A percentile compares a stretch with the other conserved stretches of the same genome.
phyloP scores from a whole-genome alignment of 495 filamentous ascomycete species.

The Venustampulla echinocandica region DNA sequence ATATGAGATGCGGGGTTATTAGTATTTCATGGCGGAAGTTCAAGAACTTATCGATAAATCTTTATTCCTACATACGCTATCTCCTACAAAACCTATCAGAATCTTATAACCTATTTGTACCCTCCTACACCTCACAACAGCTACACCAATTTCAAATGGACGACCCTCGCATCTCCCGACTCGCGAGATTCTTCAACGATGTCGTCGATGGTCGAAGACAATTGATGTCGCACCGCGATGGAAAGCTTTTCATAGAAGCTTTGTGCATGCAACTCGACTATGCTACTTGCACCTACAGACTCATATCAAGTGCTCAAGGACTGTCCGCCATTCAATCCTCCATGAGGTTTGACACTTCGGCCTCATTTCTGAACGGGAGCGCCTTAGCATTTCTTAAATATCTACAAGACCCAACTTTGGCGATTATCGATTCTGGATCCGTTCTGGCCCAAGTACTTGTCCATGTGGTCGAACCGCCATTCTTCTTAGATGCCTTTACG shows the following conservation, averaged over 20 bases:
- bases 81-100: too few species aligned
- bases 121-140: neutral
- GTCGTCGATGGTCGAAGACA: conserved; percentile 28
- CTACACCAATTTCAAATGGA: neutral
- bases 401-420: conserved; percentile 37
- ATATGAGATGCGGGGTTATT: too few species aligned
- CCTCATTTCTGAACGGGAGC: conserved; percentile 41
- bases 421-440: conserved; percentile 43
- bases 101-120: too few species aligned
- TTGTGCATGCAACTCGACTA: conserved; percentile 40
- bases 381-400: conserved; percentile 30
- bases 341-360: conserved; percentile 40
- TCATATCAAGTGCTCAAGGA: conserved; percentile 42
- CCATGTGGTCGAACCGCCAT: conserved; percentile 47
- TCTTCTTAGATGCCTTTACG: conserved; percentile 52
- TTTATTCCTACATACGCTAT: too few species aligned
- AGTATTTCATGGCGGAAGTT: too few species aligned
- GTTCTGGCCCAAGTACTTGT: conserved; percentile 46
- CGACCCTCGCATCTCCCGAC: neutral
- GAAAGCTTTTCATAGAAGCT: conserved; percentile 54
- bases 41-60: too few species aligned
- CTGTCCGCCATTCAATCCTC: conserved; percentile 38
- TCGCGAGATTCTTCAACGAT: conserved; percentile 25
- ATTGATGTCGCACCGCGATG: conserved; percentile 23
- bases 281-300: conserved; percentile 42